These are phyloP conservation scores for Tephrocybe rancida DNA, from an alignment of 768 basidiomycete species.

Conservation along the genomic window DNA sequence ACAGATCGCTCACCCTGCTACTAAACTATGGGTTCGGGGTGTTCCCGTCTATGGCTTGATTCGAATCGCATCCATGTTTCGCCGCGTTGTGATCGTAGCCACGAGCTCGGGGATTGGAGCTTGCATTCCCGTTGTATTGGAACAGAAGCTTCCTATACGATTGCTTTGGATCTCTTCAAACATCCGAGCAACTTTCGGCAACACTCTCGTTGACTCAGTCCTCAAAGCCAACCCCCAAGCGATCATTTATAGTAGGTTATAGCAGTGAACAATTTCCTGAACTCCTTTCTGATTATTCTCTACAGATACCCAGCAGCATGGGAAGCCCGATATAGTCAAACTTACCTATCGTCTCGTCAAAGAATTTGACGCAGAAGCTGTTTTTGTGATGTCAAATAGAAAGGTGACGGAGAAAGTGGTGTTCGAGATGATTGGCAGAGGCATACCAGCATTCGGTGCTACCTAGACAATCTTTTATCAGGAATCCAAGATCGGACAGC, in stretches of 20 bases:
- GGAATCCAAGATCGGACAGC: too few relatives aligned
- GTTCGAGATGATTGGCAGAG: constrained; percentile 60
- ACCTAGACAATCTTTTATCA: constrained; percentile 45
- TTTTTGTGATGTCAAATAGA: constrained; percentile 62
- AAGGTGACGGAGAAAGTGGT: constrained; percentile 58
- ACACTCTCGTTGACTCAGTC: constrained; percentile 59
- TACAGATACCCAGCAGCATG: constrained; percentile 44
- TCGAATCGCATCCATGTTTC: constrained; percentile 56
- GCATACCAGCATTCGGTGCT: constrained; percentile 63
- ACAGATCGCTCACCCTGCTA: constrained; percentile 55
- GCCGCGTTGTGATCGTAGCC: constrained; percentile 57
- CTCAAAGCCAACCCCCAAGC: constrained; percentile 51
- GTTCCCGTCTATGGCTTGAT: constrained; percentile 59
- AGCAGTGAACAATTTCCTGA: background rate
- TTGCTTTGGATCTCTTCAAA: constrained; percentile 67
- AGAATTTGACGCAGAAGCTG: constrained; percentile 54
- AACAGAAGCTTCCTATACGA: constrained; percentile 51
- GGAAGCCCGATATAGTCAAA: too few relatives aligned
- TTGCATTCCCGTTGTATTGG: constrained; percentile 58
- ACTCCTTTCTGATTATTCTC: background rate
- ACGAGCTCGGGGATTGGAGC: constrained; percentile 66
- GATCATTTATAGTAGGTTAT: constrained; percentile 52
- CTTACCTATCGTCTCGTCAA: constrained; percentile 46
- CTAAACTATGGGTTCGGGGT: constrained; percentile 59
- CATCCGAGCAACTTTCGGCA: constrained; percentile 62